Conservation (phyloP, 176 grass and related monocot genomes). For the Paspalum notatum region DNA sequence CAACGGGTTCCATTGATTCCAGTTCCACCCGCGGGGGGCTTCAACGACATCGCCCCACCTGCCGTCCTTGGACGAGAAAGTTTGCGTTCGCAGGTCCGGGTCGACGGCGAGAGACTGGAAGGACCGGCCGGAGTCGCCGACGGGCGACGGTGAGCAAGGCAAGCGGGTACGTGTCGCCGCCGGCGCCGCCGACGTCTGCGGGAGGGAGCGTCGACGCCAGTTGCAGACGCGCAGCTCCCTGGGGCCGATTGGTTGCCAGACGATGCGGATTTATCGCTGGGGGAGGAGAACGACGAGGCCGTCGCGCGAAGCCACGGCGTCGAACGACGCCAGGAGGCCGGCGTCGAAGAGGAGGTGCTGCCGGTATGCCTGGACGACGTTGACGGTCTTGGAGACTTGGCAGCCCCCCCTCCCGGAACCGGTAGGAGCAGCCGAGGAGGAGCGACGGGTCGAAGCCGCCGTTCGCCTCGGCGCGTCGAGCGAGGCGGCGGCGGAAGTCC, state of each 20-base stretch:
- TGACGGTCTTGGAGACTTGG: too few relatives aligned
- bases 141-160: slow-evolving; percentile 7
- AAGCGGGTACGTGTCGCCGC: not conserved
- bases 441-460: not conserved
- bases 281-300: slow-evolving; percentile 7
- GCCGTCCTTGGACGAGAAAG: not conserved
- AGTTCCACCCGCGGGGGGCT: not conserved
- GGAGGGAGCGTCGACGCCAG: too few relatives aligned
- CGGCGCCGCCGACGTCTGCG: too few relatives aligned
- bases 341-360: not conserved
- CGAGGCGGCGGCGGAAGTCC: not conserved
- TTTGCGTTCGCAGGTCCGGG: not conserved
- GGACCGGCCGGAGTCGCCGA: not conserved
- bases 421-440: slow-evolving; percentile 31
- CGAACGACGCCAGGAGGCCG: not conserved
- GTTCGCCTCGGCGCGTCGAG: not conserved
- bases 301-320: slow-evolving; percentile 1
- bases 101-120: not conserved
- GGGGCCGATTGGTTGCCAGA: too few relatives aligned
- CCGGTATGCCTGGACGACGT: too few relatives aligned
- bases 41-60: not conserved
- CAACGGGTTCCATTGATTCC: too few relatives aligned
- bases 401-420: not conserved
- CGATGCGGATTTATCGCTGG: too few relatives aligned
- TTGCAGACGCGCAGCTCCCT: not conserved